A percentile compares a stretch with the other conserved stretches of the same genome.
These are phyloP conservation scores for Globisporangium camurandrum DNA, from an alignment of 352 stramenopile species.

Conservation along the genomic window DNA sequence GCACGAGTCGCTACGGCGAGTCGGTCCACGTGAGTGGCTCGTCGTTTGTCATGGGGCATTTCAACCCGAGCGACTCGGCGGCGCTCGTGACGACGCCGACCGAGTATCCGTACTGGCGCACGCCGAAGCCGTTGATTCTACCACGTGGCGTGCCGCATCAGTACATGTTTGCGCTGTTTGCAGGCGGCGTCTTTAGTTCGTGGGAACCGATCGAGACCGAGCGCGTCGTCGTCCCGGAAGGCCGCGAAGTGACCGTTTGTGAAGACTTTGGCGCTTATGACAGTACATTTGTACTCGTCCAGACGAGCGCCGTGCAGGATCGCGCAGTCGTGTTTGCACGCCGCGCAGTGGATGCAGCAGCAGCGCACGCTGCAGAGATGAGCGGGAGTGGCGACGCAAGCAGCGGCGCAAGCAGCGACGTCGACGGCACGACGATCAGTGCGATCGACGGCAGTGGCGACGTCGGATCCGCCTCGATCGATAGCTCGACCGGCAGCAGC, in stretches of 20 bases:
- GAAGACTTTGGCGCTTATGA: constrained; percentile 74
- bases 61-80: constrained; percentile 85
- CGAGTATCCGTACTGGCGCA: constrained; percentile 95
- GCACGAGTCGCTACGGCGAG: constrained; percentile 65
- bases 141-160: constrained; percentile 72
- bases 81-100: constrained; percentile 94
- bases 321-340: constrained; percentile 58
- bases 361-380: constrained; percentile 11
- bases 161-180: constrained; percentile 90
- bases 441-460: background rate
- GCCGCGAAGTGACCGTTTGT: constrained; percentile 70
- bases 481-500: constrained; percentile 5
- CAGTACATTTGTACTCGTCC: constrained; percentile 49
- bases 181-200: constrained; percentile 71
- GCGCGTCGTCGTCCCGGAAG: constrained; percentile 65
- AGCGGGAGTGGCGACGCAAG: constrained; percentile 9
- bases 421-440: background rate
- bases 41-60: constrained; percentile 83
- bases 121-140: constrained; percentile 90
- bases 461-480: too few relatives aligned
- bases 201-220: constrained; percentile 77
- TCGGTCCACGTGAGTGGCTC: constrained; percentile 72
- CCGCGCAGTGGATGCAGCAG: constrained; percentile 18
- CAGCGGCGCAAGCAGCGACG: background rate
- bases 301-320: constrained; percentile 43